Evolutionary conservation across 805 yeast genomes (phyloP), one percentile per base, ranked within the genome.

Genomic region (Yamadazyma paraphyllophila): DNA sequence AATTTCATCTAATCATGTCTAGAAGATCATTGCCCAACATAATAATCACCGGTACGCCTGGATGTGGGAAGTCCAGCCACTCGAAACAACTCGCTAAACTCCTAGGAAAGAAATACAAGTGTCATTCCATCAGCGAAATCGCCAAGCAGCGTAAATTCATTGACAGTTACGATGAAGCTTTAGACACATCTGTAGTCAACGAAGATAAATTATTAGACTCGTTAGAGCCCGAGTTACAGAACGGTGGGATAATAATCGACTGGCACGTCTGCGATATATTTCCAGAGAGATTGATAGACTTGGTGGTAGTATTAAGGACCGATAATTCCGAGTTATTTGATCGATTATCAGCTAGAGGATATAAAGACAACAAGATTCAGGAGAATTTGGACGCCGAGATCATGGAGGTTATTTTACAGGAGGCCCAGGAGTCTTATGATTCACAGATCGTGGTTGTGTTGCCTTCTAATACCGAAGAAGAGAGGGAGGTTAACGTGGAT

Each of bases 251-350:
- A n/a, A 71, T 94, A 7, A 75, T 94, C 10, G 99, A 94, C 65
- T 94, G 99, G 99, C 99, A 94, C 62, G 94, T 92, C 37, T 89
- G 96, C 66, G 99, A 94, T 59, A 80, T 88, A 15, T 92, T 94
- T 60, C 98, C 98, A 1, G 98, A 90, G 61, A 72, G 95, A 54
- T 77, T 89, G 62, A 87, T 94, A 42, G 99, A 94, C 64, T 73
- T 94, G 50, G 98, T 94, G 5, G 85, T 90, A 33, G 99, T 94
- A 1, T 73, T 94, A 45, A 75, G 91, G 52, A 83, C 96, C 37
- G 85, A 87, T 58, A 89, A 87, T 57, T 67, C 82, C 12, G 64
- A 72, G 1, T 75, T 94, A 20, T 85, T 76, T 63, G 96, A 89
- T 43, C 76, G 99, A 56, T 71, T 94, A 54, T 71, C 73, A 49